Evolutionary conservation across 192 early-diverging fungal genomes (phyloP).

Genomic region (Oehlia diaphana): DNA sequence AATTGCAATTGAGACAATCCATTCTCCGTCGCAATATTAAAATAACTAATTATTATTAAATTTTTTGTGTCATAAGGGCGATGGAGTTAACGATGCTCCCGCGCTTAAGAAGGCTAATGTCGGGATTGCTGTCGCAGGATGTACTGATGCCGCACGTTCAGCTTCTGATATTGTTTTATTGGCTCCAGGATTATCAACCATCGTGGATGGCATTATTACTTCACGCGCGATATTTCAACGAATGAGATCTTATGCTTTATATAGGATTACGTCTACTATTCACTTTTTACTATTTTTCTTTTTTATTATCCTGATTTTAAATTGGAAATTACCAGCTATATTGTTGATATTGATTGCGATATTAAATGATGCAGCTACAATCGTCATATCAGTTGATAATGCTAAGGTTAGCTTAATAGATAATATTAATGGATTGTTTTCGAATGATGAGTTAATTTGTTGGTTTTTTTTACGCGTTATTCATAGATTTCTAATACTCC

Average conservation of each 20-base stretch:
- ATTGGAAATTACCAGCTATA: slow-evolving; percentile 79
- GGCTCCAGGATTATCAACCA: slow-evolving; percentile 87
- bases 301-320: slow-evolving; percentile 76
- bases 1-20: no score
- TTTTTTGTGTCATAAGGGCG: slow-evolving; percentile 49
- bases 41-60: no score
- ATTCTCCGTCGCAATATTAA: no score
- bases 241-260: slow-evolving; percentile 90
- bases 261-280: slow-evolving; percentile 94
- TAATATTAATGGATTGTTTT: no score
- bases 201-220: slow-evolving; percentile 87
- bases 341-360: slow-evolving; percentile 89
- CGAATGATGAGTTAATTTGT: no score
- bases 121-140: slow-evolving; percentile 94
- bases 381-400: slow-evolving; percentile 94
- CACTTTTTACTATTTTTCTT: slow-evolving; percentile 98
- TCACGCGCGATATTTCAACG: slow-evolving; percentile 95
- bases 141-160: slow-evolving; percentile 93
- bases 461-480: no score
- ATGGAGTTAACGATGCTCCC: slow-evolving; percentile 97
- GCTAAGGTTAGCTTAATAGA: slow-evolving; percentile 46
- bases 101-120: slow-evolving; percentile 97
- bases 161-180: slow-evolving; percentile 96
- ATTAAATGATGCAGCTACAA: slow-evolving; percentile 86
- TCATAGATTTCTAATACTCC: slow-evolving; percentile 72